These are phyloP conservation scores for Gossypium schwendimanii DNA, from an alignment of 441 rosid genomes.

Conservation along the genomic window DNA sequence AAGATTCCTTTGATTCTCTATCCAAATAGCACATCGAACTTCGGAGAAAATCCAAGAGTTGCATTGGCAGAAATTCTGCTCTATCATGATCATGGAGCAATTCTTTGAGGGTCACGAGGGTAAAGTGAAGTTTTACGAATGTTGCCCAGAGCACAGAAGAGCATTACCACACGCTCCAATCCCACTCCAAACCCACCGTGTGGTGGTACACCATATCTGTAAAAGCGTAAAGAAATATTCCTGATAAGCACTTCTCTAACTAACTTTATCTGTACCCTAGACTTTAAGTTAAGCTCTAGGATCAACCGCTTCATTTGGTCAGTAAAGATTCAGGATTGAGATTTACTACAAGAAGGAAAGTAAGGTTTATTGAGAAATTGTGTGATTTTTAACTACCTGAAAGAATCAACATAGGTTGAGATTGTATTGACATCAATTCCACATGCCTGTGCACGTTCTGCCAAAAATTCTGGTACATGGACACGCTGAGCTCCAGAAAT, in stretches of 20 bases:
- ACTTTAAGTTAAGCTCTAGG: background rate
- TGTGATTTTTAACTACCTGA: conserved; percentile 41
- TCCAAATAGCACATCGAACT: background rate
- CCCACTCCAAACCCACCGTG: conserved; percentile 91
- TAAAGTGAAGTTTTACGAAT: conserved; percentile 73
- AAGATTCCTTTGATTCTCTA: conserved; percentile 2
- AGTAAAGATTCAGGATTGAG: background rate
- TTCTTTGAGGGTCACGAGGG: conserved; percentile 79
- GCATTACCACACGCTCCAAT: conserved; percentile 81
- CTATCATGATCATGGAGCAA: conserved; percentile 41
- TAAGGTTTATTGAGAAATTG: background rate
- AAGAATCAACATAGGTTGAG: conserved; percentile 69
- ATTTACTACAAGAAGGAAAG: background rate
- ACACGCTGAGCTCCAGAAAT: conserved; percentile 95
- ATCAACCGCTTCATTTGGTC: background rate
- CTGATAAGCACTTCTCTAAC: background rate
- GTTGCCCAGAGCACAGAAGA: conserved; percentile 74
- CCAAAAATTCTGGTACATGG: conserved; percentile 64
- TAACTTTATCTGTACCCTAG: background rate
- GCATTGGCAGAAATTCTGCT: background rate
- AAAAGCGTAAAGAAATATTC: background rate
- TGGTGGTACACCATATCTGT: conserved; percentile 73
- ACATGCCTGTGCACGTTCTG: conserved; percentile 59
- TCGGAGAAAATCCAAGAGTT: background rate
- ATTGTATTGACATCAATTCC: conserved; percentile 76